These are phyloP conservation scores for Cutaneotrichosporon daszewskae DNA, from an alignment of 1,284 basidiomycete genomes.

Conservation along the genomic window DNA sequence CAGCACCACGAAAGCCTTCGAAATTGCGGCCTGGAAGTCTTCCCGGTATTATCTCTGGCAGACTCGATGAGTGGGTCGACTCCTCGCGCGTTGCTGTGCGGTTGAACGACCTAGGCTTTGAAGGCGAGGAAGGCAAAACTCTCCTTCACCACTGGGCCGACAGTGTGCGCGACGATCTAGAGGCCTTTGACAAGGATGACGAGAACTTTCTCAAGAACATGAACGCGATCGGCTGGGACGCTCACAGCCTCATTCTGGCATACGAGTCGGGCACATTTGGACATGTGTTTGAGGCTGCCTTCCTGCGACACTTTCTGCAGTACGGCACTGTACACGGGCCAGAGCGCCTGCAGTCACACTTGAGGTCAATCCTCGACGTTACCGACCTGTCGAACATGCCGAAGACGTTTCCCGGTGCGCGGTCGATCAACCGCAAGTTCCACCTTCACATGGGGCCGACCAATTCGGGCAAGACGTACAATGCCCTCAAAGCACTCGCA, in stretches of 20 bases:
- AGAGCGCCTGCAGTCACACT: slow-evolving; percentile 18
- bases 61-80: slow-evolving; percentile 26
- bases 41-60: slow-evolving; percentile 12
- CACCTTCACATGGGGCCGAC: slow-evolving; percentile 97
- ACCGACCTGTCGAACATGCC: slow-evolving; percentile 46
- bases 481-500: slow-evolving; percentile 81
- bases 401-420: slow-evolving; percentile 42
- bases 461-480: slow-evolving; percentile 95
- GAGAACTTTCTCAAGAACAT: slow-evolving; percentile 12
- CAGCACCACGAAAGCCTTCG: not conserved
- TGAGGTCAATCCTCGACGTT: slow-evolving; percentile 34
- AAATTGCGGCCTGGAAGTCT: slow-evolving; percentile 7
- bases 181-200: slow-evolving; percentile 3
- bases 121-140: slow-evolving; percentile 6
- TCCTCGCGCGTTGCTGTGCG: slow-evolving; percentile 21
- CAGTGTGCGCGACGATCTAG: slow-evolving; percentile 1
- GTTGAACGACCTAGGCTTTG: slow-evolving; percentile 27
- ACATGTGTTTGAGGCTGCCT: slow-evolving; percentile 25
- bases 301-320: slow-evolving; percentile 28
- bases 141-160: slow-evolving; percentile 5
- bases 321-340: slow-evolving; percentile 7
- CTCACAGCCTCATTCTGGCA: slow-evolving; percentile 22
- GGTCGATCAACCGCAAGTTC: slow-evolving; percentile 62
- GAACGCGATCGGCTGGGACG: slow-evolving; percentile 23
- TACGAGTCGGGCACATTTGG: slow-evolving; percentile 22